These are phyloP conservation scores for Bipolaris victoriae DNA, from an alignment of 2,329 filamentous ascomycete genomes.

Conservation along the genomic window DNA sequence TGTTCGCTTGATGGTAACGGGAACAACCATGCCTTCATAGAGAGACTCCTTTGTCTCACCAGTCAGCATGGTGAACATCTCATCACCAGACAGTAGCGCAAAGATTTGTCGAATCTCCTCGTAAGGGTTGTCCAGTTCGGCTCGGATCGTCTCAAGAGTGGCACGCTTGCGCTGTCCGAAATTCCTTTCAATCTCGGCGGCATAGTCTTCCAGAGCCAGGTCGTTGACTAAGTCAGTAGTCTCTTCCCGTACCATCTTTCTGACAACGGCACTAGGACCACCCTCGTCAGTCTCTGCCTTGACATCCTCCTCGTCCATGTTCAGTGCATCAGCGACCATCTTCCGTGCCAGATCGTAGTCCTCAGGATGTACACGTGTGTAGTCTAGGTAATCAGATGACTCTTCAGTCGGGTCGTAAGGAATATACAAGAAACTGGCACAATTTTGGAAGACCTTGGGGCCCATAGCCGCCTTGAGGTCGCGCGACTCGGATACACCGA, in stretches of 20 bases:
- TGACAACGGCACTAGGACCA: slow-evolving; percentile 86
- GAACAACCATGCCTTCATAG: slow-evolving; percentile 87
- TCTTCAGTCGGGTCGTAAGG: slow-evolving; percentile 83
- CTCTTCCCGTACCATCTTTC: slow-evolving; percentile 93
- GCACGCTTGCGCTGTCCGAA: slow-evolving; percentile 94
- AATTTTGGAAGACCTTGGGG: slow-evolving; percentile 93
- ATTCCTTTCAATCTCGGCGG: slow-evolving; percentile 90
- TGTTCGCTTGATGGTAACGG: slow-evolving; percentile 84
- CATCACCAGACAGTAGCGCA: slow-evolving; percentile 69
- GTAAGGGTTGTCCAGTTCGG: slow-evolving; percentile 89
- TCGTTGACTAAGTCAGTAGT: slow-evolving; percentile 96
- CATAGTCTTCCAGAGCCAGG: slow-evolving; percentile 93
- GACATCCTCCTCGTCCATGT: slow-evolving; percentile 97
- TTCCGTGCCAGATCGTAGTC: slow-evolving; percentile 98
- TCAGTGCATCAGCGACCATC: slow-evolving; percentile 96
- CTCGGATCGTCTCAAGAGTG: slow-evolving; percentile 93
- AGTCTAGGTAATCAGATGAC: slow-evolving; percentile 89
- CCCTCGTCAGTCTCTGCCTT: slow-evolving; percentile 92
- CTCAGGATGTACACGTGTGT: slow-evolving; percentile 95
- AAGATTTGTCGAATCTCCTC: slow-evolving; percentile 91
- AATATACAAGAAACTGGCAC: slow-evolving; percentile 92
- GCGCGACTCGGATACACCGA: slow-evolving; percentile 76
- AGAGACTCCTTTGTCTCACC: slow-evolving; percentile 88
- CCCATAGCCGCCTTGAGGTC: slow-evolving; percentile 64
- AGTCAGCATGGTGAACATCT: slow-evolving; percentile 95